Percentiles rank a stretch among this genome's conserved stretches.
Evolutionary conservation across 2,329 filamentous ascomycete species (phyloP).

Genomic region (Apiospora arundinis): DNA sequence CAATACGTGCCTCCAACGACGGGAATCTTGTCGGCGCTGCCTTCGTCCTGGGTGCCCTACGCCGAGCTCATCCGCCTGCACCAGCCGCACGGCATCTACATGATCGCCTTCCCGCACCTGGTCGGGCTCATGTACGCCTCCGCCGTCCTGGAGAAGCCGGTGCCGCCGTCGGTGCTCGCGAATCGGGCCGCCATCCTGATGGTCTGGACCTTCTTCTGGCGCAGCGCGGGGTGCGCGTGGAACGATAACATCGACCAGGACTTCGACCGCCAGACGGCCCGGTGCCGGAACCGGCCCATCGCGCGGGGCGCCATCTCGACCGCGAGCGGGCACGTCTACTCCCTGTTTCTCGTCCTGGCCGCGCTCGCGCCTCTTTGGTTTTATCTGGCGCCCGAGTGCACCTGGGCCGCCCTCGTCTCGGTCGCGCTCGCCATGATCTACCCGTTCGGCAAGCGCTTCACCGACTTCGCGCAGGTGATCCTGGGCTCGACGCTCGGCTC

Average conservation of each 20-base stretch:
- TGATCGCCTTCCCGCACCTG: conserved; percentile 57
- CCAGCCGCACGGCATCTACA: conserved; percentile 57
- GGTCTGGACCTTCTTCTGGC: conserved; percentile 52
- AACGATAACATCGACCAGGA: conserved; percentile 63
- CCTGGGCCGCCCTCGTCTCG: conserved; percentile 41
- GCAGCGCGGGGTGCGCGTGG: conserved; percentile 58
- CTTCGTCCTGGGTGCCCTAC: conserved; percentile 59
- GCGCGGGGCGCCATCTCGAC: conserved; percentile 53
- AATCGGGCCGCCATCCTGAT: conserved; percentile 46
- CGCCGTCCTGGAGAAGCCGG: conserved; percentile 36
- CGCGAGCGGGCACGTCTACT: conserved; percentile 44
- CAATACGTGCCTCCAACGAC: conserved; percentile 45
- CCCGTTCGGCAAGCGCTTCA: conserved; percentile 58
- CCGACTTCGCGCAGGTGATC: conserved; percentile 58
- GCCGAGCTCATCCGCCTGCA: conserved; percentile 59
- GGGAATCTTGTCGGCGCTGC: conserved; percentile 48
- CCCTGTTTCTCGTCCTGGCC: conserved; percentile 38
- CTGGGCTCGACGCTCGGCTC: conserved; percentile 57
- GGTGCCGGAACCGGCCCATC: conserved; percentile 57
- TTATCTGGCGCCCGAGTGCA: conserved; percentile 42
- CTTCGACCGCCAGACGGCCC: conserved; percentile 57
- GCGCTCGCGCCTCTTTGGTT: conserved; percentile 47
- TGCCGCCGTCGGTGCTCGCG: neutral
- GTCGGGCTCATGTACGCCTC: conserved; percentile 52
- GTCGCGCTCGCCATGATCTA: conserved; percentile 49